A percentile compares a stretch with the other conserved stretches of the same genome.
These are phyloP conservation scores for Aspergillus eucalypticola DNA, from an alignment of 2,329 filamentous ascomycete species.

Conservation along the genomic window DNA sequence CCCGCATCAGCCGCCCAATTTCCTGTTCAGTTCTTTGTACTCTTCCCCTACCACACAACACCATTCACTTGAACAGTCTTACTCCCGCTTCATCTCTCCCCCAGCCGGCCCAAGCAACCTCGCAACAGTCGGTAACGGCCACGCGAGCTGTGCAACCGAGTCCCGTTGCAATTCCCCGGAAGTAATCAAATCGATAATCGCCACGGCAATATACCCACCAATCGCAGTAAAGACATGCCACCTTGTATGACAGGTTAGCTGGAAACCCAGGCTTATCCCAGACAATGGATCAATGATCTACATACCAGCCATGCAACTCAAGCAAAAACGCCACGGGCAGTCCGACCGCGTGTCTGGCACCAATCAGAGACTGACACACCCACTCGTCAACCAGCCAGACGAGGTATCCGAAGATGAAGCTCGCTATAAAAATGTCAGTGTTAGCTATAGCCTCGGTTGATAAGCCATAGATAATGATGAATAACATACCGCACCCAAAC, in stretches of 20 bases:
- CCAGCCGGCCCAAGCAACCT: neutral
- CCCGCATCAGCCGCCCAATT: no score
- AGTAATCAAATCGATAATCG: conserved; percentile 40
- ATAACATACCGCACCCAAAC: conserved; percentile 28
- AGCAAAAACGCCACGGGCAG: conserved; percentile 42
- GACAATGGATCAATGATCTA: neutral
- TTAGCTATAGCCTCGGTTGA: neutral
- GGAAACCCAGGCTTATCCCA: no score
- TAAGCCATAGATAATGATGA: neutral
- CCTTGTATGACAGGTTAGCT: no score
- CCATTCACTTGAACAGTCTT: no score
- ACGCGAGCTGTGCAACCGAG: conserved; percentile 32
- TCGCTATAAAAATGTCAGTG: conserved; percentile 21
- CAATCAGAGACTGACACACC: conserved; percentile 33
- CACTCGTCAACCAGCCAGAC: conserved; percentile 46
- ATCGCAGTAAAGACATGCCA: conserved; percentile 48
- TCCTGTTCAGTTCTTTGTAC: no score
- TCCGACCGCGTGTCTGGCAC: conserved; percentile 32
- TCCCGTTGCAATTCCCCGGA: conserved; percentile 37
- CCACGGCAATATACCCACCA: conserved; percentile 45
- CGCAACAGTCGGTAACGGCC: conserved; percentile 31
- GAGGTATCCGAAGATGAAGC: conserved; percentile 41
- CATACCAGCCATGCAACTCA: conserved; percentile 48
- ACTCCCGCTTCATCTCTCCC: neutral
- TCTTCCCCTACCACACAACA: no score